Percentiles rank a stretch among this genome's conserved stretches.
phyloP scores from a whole-genome alignment of 2,329 filamentous ascomycete species.

The Hysterium pulicare region DNA sequence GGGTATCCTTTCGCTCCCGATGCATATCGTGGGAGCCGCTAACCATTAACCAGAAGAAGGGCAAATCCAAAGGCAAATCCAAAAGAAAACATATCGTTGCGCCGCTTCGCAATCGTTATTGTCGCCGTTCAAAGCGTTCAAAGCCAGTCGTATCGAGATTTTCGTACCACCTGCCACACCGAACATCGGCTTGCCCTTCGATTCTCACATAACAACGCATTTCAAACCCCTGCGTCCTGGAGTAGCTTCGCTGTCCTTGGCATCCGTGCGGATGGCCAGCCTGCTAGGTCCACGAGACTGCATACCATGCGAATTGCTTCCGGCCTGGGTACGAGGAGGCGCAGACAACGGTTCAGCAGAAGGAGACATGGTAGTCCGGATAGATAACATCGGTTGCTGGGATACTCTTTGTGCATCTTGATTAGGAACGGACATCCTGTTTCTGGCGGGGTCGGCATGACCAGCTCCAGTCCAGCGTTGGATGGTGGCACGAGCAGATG shows the following conservation, averaged over 20 bases:
- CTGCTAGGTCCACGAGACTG: background rate
- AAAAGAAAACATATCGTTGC: too few relatives aligned
- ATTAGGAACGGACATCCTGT: background rate
- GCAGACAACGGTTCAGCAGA: background rate
- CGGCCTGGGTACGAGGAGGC: background rate
- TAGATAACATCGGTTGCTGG: background rate
- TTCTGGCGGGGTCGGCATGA: too few relatives aligned
- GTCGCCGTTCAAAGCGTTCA: too few relatives aligned
- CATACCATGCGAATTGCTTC: background rate
- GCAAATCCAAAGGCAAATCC: too few relatives aligned
- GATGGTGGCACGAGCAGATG: background rate
- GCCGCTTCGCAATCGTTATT: too few relatives aligned
- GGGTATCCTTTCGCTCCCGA: too few relatives aligned
- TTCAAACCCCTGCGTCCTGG: background rate
- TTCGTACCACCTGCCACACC: too few relatives aligned
- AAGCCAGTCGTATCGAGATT: too few relatives aligned
- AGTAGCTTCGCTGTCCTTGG: background rate
- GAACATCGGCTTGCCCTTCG: too few relatives aligned
- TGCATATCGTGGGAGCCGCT: too few relatives aligned
- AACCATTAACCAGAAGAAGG: too few relatives aligned
- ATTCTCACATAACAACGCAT: conserved; percentile 3
- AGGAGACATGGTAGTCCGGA: background rate
- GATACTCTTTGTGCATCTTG: background rate
- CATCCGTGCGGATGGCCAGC: background rate
- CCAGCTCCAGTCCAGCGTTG: too few relatives aligned